Evolutionary conservation across 1,284 basidiomycete genomes (phyloP), one percentile per base, ranked within the genome.

Genomic region (Phylloboletellus chloephorus): DNA sequence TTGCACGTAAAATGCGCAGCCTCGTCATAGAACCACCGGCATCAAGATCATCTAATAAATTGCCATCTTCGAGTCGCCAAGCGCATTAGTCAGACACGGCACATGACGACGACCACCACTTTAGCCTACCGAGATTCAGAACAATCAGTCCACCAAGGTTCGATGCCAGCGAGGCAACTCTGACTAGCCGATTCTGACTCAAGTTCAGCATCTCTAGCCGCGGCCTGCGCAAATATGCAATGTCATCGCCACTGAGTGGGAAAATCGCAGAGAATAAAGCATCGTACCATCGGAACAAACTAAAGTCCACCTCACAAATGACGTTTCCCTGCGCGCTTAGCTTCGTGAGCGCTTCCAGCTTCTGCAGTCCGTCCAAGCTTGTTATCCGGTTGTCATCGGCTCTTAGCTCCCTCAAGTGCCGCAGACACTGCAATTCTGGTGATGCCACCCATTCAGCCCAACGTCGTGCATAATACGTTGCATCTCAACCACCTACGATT

Each of bases 361-460:
- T 71, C 55, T 86, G 74, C 40, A 98, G 71, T 1, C 93, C 92
- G 24, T 83, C 79, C n/a, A 93, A 58, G 57, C 74, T 80, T 12
- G 63, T 67, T 53, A 98, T 85, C 54, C 70, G 72, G 66, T 97
- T 98, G 44, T 78, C 72, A 61, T 98, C 91, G 13, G 88, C 88
- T 41, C 82, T 84, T 37, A 98, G 76, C 60, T 98, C 92, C 33
- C 89, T 79, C 40, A 98, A 71, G 60, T 92, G 89, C 47, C 77
- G 74, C 40, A 96, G 73, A 60, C 86, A 88, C 48, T 78, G 73
- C n/a, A 97, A 68, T 58, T 94, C 90, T 91, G 52, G 19, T 40
- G 16, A 48, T 31, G 35, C 33, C 30, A 20, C 43, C 48, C 43
- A 20, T 43, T 40, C n/a, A 47, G 2, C 31, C 30, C 40, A 33